phyloP scores from a whole-genome alignment of 257 asterid species.

The Nicotiana noctiflora region DNA sequence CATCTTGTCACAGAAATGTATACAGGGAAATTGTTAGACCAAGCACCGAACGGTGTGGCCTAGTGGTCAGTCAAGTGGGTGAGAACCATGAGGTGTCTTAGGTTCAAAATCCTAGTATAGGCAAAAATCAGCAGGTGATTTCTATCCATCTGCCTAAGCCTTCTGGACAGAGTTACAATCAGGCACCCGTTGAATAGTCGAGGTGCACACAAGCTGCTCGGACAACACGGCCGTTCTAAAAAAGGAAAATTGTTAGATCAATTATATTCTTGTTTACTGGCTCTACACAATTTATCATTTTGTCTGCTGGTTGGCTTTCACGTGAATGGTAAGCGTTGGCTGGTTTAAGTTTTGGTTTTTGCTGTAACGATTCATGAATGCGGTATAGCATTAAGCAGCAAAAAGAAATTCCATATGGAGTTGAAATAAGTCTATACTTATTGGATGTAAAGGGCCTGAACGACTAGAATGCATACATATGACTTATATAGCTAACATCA shows the following conservation, averaged over 20 bases:
- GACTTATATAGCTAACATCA: background rate
- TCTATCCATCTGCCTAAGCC: too few species aligned
- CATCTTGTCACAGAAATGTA: background rate
- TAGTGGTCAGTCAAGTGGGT: too few species aligned
- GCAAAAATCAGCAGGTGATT: too few species aligned
- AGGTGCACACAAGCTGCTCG: too few species aligned
- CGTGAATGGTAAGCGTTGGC: background rate
- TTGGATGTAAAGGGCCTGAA: background rate
- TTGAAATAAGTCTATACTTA: background rate
- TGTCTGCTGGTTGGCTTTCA: background rate
- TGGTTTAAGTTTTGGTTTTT: background rate
- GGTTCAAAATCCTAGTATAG: too few species aligned
- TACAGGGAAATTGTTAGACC: background rate
- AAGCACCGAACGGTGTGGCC: too few species aligned
- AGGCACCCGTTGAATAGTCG: too few species aligned
- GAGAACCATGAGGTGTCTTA: too few species aligned
- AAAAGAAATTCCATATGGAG: background rate
- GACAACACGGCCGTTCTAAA: too few species aligned
- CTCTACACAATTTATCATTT: background rate
- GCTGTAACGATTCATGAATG: background rate
- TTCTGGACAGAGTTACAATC: too few species aligned
- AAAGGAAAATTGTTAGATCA: too few species aligned
- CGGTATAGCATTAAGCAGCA: background rate
- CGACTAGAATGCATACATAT: background rate
- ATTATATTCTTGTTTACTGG: too few species aligned